Evolutionary conservation across 192 early-diverging fungal genomes (phyloP).

Genomic region (Ambispora gerdemannii): DNA sequence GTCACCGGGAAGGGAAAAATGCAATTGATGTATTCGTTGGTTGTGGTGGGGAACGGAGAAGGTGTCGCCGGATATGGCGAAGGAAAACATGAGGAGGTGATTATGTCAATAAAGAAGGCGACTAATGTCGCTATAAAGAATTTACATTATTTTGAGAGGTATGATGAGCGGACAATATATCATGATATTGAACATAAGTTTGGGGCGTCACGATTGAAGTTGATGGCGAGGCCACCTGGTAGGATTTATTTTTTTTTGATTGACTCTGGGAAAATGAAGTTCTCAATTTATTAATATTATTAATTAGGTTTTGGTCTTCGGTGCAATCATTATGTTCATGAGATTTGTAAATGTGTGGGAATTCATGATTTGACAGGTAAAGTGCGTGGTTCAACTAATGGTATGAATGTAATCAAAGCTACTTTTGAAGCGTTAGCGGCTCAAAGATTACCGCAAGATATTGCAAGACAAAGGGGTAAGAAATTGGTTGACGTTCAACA

Average conservation of each 20-base stretch:
- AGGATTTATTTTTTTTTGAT: slow-evolving; percentile 24
- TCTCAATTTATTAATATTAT: slow-evolving; percentile 10
- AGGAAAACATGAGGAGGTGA: slow-evolving; percentile 77
- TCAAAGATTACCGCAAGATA: slow-evolving; percentile 80
- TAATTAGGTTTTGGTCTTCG: slow-evolving; percentile 84
- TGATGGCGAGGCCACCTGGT: slow-evolving; percentile 86
- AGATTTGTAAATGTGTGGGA: slow-evolving; percentile 89
- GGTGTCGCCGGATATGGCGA: slow-evolving; percentile 93
- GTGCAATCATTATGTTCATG: slow-evolving; percentile 92
- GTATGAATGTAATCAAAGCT: slow-evolving; percentile 98
- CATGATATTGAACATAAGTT: slow-evolving; percentile 86
- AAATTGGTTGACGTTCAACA: slow-evolving; percentile 88
- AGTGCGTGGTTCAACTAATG: slow-evolving; percentile 87
- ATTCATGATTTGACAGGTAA: slow-evolving; percentile 91
- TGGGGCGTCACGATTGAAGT: slow-evolving; percentile 75
- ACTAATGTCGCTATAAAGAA: slow-evolving; percentile 84
- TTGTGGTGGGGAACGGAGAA: slow-evolving; percentile 92
- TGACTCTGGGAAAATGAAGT: neutral
- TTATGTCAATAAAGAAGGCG: slow-evolving; percentile 82
- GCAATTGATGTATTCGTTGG: slow-evolving; percentile 82
- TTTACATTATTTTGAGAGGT: slow-evolving; percentile 78
- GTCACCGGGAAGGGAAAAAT: slow-evolving; percentile 79
- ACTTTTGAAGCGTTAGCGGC: slow-evolving; percentile 82
- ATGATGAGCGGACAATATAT: slow-evolving; percentile 91
- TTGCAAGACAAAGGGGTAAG: slow-evolving; percentile 84